phyloP scores from a whole-genome alignment of 306 rosid genomes.

The Astragalus glycyphyllos region DNA sequence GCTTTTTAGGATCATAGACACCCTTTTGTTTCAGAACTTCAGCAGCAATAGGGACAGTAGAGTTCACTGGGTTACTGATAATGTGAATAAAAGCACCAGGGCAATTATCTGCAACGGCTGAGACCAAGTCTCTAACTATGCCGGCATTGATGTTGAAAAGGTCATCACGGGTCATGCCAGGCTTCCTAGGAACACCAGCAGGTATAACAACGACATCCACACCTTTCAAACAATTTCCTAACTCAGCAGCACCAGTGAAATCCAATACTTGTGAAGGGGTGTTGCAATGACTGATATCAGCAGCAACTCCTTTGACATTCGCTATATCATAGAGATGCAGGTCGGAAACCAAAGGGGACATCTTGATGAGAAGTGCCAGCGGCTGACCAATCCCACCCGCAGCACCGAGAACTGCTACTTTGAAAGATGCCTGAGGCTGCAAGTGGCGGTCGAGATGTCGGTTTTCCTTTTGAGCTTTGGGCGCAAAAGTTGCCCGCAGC shows the following conservation, averaged over 20 bases:
- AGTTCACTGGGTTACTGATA: constrained; percentile 95
- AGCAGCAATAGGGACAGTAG: constrained; percentile 93
- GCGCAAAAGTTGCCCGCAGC: constrained; percentile 57
- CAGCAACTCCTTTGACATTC: constrained; percentile 96
- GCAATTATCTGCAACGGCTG: constrained; percentile 92
- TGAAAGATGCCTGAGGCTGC: constrained; percentile 85
- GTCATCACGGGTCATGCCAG: constrained; percentile 98
- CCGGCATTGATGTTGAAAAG: constrained; percentile 97
- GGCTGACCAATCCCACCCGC: constrained; percentile 99
- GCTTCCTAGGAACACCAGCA: constrained; percentile 98
- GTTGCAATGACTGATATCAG: constrained; percentile 97
- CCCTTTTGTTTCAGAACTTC: constrained; percentile 88
- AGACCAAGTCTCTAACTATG: constrained; percentile 79
- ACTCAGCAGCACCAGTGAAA: constrained; percentile 85
- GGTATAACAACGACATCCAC: constrained; percentile 92
- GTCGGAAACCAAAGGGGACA: constrained; percentile 89
- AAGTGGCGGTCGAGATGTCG: constrained; percentile 40
- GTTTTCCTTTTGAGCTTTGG: constrained; percentile 60
- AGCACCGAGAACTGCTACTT: constrained; percentile 95
- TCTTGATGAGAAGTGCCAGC: constrained; percentile 86
- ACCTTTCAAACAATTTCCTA: constrained; percentile 68
- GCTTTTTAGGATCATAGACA: constrained; percentile 91
- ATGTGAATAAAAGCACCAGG: constrained; percentile 90
- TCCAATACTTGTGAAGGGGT: constrained; percentile 86
- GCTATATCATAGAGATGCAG: constrained; percentile 93